Conservation (phyloP, 1,139 yeast species). For the Geotrichum bryndzae region DNA sequence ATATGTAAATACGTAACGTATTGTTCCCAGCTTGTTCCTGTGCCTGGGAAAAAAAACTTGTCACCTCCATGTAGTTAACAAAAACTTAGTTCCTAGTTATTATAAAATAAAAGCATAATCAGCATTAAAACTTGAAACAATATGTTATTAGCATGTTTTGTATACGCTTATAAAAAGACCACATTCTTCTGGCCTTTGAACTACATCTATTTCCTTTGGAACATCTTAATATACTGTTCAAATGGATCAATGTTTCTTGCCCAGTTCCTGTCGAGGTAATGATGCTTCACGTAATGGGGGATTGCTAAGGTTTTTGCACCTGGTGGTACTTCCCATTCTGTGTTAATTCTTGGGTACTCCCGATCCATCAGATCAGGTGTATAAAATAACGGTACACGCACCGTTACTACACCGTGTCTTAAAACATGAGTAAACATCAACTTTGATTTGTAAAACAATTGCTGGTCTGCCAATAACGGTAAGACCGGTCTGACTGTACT, state of each 20-base stretch:
- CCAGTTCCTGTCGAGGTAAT: slow-evolving; percentile 9
- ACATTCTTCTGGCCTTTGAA: background rate
- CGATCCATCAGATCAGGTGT: slow-evolving; percentile 13
- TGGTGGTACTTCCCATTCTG: slow-evolving; percentile 6
- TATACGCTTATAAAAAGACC: too few species aligned
- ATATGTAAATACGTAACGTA: too few species aligned
- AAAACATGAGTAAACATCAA: background rate
- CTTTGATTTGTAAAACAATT: background rate
- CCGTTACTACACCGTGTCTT: slow-evolving; percentile 4
- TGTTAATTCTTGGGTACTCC: slow-evolving; percentile 6
- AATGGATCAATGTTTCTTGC: slow-evolving; percentile 12
- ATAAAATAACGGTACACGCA: slow-evolving; percentile 7
- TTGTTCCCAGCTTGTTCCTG: too few species aligned
- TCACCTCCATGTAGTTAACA: too few species aligned
- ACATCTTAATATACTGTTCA: slow-evolving; percentile 1
- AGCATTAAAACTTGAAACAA: too few species aligned
- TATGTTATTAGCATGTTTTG: too few species aligned
- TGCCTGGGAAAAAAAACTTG: too few species aligned
- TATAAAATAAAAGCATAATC: too few species aligned
- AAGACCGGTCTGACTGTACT: slow-evolving; percentile 4
- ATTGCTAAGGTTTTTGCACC: slow-evolving; percentile 1
- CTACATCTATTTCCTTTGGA: background rate
- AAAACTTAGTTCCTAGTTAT: too few species aligned
- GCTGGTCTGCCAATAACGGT: slow-evolving; percentile 8
- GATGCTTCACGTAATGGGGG: slow-evolving; percentile 1